Conservation (phyloP, 306 rosid species). For the Vigna reflexopilosa region DNA sequence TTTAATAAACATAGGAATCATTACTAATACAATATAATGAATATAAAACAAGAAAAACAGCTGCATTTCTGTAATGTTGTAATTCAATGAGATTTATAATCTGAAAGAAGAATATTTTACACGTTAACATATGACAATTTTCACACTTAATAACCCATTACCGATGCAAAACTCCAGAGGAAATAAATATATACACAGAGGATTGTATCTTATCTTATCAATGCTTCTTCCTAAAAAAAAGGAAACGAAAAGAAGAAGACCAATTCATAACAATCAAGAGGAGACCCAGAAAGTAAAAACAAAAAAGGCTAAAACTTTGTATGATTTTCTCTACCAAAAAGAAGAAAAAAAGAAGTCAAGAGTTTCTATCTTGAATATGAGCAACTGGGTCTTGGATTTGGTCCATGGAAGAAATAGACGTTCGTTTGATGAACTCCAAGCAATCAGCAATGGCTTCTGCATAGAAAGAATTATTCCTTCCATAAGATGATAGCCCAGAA, state of each 20-base stretch:
- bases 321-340: slow-evolving; percentile 35
- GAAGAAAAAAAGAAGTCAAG: slow-evolving; percentile 38
- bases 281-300: neutral
- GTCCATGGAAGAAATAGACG: slow-evolving; percentile 68
- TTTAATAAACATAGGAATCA: neutral
- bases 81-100: slow-evolving; percentile 13
- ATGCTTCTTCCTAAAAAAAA: slow-evolving; percentile 10
- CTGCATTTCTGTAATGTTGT: neutral
- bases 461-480: slow-evolving; percentile 79
- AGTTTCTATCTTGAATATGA: slow-evolving; percentile 47
- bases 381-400: slow-evolving; percentile 52
- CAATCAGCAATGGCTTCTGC: slow-evolving; percentile 96
- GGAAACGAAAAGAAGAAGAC: neutral
- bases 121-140: slow-evolving; percentile 38
- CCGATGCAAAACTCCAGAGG: slow-evolving; percentile 40
- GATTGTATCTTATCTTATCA: slow-evolving; percentile 4
- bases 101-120: slow-evolving; percentile 40
- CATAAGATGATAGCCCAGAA: slow-evolving; percentile 52
- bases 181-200: slow-evolving; percentile 33
- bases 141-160: slow-evolving; percentile 39
- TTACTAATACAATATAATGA: neutral
- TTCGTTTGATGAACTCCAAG: slow-evolving; percentile 84
- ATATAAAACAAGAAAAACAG: neutral
- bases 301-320: neutral
- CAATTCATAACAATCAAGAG: slow-evolving; percentile 36